phyloP scores from a whole-genome alignment of 225 moss, liverwort and hornwort genomes.

The Bryum argenteum region DNA sequence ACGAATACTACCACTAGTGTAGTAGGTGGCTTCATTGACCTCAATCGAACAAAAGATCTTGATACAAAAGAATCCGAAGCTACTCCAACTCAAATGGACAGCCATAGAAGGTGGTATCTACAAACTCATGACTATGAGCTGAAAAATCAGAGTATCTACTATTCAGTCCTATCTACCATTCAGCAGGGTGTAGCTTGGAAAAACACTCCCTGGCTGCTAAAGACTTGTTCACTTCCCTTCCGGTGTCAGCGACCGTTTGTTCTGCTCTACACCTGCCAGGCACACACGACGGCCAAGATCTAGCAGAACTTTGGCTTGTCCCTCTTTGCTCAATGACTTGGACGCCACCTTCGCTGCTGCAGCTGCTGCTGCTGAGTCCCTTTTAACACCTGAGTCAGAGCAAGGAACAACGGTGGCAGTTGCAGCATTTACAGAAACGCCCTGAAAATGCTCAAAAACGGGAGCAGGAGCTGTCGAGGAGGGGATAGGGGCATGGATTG shows the following conservation, averaged over 20 bases:
- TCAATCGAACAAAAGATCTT: constrained; percentile 22
- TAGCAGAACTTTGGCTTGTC: constrained; percentile 34
- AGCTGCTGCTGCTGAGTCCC: constrained; percentile 6
- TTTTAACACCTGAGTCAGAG: constrained; percentile 20
- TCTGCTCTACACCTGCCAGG: constrained; percentile 31
- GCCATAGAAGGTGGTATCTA: constrained; percentile 40
- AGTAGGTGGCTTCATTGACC: constrained; percentile 23
- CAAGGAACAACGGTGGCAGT: constrained; percentile 31
- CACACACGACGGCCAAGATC: constrained; percentile 42
- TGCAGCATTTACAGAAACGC: constrained; percentile 26
- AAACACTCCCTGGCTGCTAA: constrained; percentile 2
- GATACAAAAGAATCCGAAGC: constrained; percentile 31
- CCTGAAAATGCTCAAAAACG: constrained; percentile 30
- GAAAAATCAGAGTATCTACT: constrained; percentile 30
- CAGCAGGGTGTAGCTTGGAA: constrained; percentile 8
- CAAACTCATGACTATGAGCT: constrained; percentile 40
- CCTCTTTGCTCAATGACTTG: constrained; percentile 35
- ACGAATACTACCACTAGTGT: constrained; percentile 2
- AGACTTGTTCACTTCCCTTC: constrained; percentile 1
- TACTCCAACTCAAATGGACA: constrained; percentile 32
- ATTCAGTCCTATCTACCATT: background rate
- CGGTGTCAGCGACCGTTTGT: constrained; percentile 1
- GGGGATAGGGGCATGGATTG: constrained; percentile 11
- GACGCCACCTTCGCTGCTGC: constrained; percentile 18
- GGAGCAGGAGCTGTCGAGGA: constrained; percentile 26